phyloP scores from a whole-genome alignment of 495 filamentous ascomycete genomes.

The Podospora conica region DNA sequence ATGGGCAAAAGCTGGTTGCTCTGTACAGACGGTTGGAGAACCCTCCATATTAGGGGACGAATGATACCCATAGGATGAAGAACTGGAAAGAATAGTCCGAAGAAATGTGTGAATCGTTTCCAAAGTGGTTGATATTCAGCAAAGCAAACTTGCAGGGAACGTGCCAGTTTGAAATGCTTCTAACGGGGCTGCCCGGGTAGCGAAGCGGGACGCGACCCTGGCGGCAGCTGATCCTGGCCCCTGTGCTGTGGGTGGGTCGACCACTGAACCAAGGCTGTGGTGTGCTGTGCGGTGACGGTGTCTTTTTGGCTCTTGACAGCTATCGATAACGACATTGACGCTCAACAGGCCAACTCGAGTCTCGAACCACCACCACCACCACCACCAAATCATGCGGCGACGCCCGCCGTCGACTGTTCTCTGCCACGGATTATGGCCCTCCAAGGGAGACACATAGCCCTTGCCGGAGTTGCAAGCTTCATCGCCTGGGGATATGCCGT shows the following conservation, averaged over 20 bases:
- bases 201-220: neutral
- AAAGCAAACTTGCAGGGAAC: neutral
- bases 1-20: constrained; percentile 80
- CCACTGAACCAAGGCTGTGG: neutral
- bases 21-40: constrained; percentile 76
- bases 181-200: neutral
- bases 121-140: neutral
- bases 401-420: constrained; percentile 20
- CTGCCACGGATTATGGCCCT: constrained; percentile 62
- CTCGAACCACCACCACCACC: no score
- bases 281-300: constrained; percentile 7
- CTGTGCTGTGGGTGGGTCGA: neutral
- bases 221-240: constrained; percentile 5
- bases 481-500: constrained; percentile 80
- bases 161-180: neutral
- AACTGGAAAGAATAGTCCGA: neutral
- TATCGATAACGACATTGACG: constrained; percentile 11
- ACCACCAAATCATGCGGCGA: constrained; percentile 36
- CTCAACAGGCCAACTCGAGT: neutral
- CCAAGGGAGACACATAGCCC: constrained; percentile 64
- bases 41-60: constrained; percentile 50
- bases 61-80: neutral
- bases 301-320: neutral
- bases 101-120: neutral
- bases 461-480: constrained; percentile 65